Evolutionary conservation across 1,284 basidiomycete genomes (phyloP), one percentile per base, ranked within the genome.

Genomic region (Moniliella sp.): DNA sequence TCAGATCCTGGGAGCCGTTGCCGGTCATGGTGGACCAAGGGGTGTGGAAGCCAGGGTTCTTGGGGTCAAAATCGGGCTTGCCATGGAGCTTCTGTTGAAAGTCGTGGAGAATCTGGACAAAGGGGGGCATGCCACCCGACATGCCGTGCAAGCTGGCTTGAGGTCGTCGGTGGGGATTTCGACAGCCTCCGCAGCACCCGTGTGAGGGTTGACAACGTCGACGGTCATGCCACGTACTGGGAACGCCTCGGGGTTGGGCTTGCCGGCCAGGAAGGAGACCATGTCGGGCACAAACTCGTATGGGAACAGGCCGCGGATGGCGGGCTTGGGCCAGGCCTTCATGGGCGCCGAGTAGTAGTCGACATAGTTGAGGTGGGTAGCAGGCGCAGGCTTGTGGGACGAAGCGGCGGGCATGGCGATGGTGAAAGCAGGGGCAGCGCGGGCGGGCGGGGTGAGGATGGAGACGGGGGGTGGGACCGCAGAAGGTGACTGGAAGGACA

Each of bases 211-310:
- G 19, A 36, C 32, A 8, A 40, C 35, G 11, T 37, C 30, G 11
- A 69, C 51, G 17, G 68, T 71, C 43, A 91, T 63, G 1, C 73
- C 72, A 4, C 74, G 73, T 60, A 94, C 77, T 1, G 86, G 86
- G 64, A 93, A 94, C 10, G 80, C 78, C 3, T 68, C 64, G n/a
- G 76, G 70, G 56, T 88, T 88, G 15, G 88, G 88, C 62, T 67
- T 66, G 21, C 69, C 69, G 7, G 69, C 68, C 15, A 65, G 54
- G 37, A 91, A 68, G n/a, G 81, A 84, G 35, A 93, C 75, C 42
- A 88, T 64, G 3, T 77, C 79, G 0, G 81, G 80, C 1, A 64
- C 67, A 12, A 64, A 63, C 62, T 93, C 84, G 27, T 82, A 67
- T 0, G 75, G 78, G 47, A 76, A 71, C 18, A 93, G 69, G 1